These are phyloP conservation scores for Apophysomyces ossiformis DNA, from an alignment of 371 early-diverging fungal species.

Conservation along the genomic window DNA sequence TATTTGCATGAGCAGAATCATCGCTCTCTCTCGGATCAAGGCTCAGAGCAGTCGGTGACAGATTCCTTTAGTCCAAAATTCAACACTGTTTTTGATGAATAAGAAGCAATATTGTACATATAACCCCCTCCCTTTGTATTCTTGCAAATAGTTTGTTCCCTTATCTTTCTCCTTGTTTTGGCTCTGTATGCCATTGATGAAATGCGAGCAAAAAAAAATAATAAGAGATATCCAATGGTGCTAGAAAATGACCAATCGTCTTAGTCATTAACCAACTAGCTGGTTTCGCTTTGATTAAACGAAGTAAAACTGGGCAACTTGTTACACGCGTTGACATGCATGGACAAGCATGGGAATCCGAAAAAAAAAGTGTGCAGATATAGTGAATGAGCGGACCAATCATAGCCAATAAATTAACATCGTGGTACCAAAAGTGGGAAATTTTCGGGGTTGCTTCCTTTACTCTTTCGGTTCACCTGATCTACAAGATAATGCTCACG, in stretches of 20 bases:
- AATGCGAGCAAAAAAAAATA: too few species aligned
- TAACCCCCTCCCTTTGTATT: neutral
- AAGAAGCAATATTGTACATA: conserved; percentile 4
- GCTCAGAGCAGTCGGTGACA: neutral
- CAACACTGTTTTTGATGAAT: conserved; percentile 40
- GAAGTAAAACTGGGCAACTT: neutral
- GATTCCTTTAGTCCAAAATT: conserved; percentile 30
- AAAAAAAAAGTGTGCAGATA: conserved; percentile 7
- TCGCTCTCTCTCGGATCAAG: conserved; percentile 22
- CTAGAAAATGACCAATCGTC: too few species aligned
- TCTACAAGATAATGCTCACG: neutral
- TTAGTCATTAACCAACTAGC: neutral
- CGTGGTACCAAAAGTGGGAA: conserved; percentile 1
- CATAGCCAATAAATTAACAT: neutral
- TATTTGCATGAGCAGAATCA: conserved; percentile 11
- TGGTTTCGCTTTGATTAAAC: neutral
- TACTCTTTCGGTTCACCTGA: conserved; percentile 1
- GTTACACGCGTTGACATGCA: conserved; percentile 6
- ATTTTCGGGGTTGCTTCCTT: neutral
- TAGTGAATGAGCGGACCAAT: neutral
- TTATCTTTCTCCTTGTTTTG: neutral
- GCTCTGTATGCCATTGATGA: neutral
- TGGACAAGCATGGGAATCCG: conserved; percentile 1
- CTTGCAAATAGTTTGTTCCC: neutral
- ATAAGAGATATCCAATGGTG: too few species aligned